Conservation (phyloP, 441 rosid species). For the Raphanus hybrid region DNA sequence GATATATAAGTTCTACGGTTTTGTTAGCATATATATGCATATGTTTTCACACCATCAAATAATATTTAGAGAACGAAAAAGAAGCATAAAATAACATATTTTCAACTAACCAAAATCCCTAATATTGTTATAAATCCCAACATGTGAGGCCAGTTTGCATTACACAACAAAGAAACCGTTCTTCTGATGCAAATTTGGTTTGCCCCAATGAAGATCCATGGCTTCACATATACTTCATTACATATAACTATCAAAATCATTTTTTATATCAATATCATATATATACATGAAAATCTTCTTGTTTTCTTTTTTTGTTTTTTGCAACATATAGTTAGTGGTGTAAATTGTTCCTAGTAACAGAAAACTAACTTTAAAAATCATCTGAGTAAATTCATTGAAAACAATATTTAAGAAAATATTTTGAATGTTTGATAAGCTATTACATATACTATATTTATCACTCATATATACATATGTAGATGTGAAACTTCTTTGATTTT, state of each 20-base stretch:
- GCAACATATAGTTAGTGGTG: slow-evolving; percentile 1
- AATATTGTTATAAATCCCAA: slow-evolving; percentile 9
- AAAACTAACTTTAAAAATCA: background rate
- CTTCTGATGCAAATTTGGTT: slow-evolving; percentile 28
- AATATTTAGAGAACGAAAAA: background rate
- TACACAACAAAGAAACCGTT: slow-evolving; percentile 38
- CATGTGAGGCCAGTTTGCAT: slow-evolving; percentile 33
- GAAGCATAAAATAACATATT: background rate
- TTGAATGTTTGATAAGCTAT: background rate
- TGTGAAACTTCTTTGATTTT: background rate
- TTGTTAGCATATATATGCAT: background rate
- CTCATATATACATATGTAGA: slow-evolving; percentile 2
- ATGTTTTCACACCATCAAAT: background rate
- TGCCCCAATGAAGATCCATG: slow-evolving; percentile 34
- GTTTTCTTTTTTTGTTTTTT: background rate
- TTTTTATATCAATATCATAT: background rate
- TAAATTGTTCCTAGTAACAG: background rate
- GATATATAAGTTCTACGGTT: no score
- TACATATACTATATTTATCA: slow-evolving; percentile 2
- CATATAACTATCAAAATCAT: slow-evolving; percentile 3
- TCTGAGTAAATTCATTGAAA: background rate
- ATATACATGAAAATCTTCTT: background rate
- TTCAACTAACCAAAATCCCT: slow-evolving; percentile 25
- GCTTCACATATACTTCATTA: slow-evolving; percentile 17
- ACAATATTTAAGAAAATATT: background rate